A percentile compares a stretch with the other conserved stretches of the same genome.
These are phyloP conservation scores for Alternaria hordeiaustralica DNA, from an alignment of 2,329 filamentous ascomycete genomes.

Conservation along the genomic window DNA sequence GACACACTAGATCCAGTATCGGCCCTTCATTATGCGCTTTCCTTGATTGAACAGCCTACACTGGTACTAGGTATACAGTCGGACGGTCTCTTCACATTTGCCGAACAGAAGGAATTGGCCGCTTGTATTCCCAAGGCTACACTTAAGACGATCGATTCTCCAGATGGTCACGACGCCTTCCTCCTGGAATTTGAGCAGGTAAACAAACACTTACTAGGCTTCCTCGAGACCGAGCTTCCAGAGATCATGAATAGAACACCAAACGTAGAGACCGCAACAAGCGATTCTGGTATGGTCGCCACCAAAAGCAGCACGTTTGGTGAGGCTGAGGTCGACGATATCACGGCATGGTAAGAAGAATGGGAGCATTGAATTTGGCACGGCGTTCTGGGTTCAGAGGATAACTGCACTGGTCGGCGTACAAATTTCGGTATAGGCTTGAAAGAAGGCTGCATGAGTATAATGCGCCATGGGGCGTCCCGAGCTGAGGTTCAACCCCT, in stretches of 20 bases:
- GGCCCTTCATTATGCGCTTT: conserved; percentile 70
- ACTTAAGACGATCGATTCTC: conserved; percentile 87
- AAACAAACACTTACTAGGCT: conserved; percentile 83
- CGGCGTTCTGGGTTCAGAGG: conserved; percentile 28
- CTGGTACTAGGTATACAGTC: conserved; percentile 93
- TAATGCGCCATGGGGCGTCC: conserved; percentile 19
- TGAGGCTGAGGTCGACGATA: conserved; percentile 94
- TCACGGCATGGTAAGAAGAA: conserved; percentile 79
- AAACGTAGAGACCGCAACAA: conserved; percentile 46
- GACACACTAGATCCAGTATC: conserved; percentile 61
- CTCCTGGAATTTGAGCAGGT: conserved; percentile 97
- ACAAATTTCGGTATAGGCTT: conserved; percentile 48
- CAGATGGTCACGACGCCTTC: conserved; percentile 96
- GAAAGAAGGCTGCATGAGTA: conserved; percentile 44
- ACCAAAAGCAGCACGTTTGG: conserved; percentile 92
- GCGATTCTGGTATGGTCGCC: conserved; percentile 60
- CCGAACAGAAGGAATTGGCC: conserved; percentile 92
- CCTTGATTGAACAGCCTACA: conserved; percentile 84
- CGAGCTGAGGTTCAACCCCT: conserved; percentile 47
- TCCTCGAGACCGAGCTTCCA: conserved; percentile 80
- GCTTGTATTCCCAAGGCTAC: conserved; percentile 77
- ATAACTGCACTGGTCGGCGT: conserved; percentile 27
- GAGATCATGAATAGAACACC: conserved; percentile 77
- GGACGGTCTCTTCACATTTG: conserved; percentile 95
- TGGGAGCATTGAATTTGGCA: conserved; percentile 23